Evolutionary conservation across 345 rosid species (phyloP).

Genomic region (Arabidopsis arenosa): DNA sequence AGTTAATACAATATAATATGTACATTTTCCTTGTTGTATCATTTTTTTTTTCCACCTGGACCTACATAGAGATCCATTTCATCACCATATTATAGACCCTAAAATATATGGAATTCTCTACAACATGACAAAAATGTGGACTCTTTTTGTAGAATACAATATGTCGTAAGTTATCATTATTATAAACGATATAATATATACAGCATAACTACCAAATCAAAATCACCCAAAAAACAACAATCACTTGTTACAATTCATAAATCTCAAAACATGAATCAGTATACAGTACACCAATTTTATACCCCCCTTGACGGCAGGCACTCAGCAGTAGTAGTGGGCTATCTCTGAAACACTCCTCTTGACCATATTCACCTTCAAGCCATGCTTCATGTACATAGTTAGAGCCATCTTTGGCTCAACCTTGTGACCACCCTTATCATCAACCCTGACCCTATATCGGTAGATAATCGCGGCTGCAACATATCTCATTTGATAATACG

Average conservation of each 20-base stretch:
- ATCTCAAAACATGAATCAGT: not conserved
- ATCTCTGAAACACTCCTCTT: slow-evolving; percentile 31
- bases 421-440: slow-evolving; percentile 49
- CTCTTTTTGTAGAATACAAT: not conserved
- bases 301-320: not conserved
- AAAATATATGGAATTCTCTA: not conserved
- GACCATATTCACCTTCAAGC: slow-evolving; percentile 31
- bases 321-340: not conserved
- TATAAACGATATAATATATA: not conserved
- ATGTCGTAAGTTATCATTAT: not conserved
- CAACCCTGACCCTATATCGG: slow-evolving; percentile 60
- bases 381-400: slow-evolving; percentile 86
- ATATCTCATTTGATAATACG: slow-evolving; percentile 82
- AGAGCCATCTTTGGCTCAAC: slow-evolving; percentile 63
- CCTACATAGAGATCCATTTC: not conserved
- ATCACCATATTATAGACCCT: not conserved
- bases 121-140: not conserved
- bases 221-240: slow-evolving; percentile 17
- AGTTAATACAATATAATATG: slow-evolving; percentile 3
- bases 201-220: not conserved
- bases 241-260: slow-evolving; percentile 1
- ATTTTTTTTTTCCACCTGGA: not conserved
- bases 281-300: not conserved
- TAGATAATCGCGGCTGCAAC: slow-evolving; percentile 66
- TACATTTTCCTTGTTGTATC: not conserved